phyloP scores from a whole-genome alignment of 108 stramenopile species.

The Cyclotella kingstonii region DNA sequence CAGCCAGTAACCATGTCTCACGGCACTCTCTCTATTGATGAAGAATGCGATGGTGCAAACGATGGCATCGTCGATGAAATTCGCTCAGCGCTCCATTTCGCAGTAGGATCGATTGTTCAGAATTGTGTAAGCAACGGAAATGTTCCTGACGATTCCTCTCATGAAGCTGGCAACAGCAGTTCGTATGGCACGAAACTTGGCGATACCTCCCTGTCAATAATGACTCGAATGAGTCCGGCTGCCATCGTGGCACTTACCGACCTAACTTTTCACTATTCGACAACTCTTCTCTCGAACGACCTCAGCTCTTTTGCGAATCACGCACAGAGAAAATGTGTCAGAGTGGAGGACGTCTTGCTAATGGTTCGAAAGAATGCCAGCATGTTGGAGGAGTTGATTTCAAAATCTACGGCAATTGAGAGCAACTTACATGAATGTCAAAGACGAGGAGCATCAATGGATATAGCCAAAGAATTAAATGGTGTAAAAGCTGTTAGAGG shows the following conservation, averaged over 20 bases:
- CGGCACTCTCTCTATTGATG: no score
- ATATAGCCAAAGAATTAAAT: no score
- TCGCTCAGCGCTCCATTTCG: conserved; percentile 1
- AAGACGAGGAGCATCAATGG: neutral
- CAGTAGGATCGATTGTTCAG: neutral
- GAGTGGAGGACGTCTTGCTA: conserved; percentile 39
- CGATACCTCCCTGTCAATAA: no score
- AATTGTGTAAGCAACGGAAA: neutral
- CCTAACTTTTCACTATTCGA: conserved; percentile 53
- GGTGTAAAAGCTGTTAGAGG: no score
- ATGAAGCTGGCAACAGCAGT: no score
- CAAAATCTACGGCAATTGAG: neutral
- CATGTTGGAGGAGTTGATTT: neutral
- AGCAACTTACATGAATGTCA: neutral
- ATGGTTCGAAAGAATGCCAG: conserved; percentile 29
- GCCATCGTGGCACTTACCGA: conserved; percentile 54
- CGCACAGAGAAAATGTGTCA: conserved; percentile 34
- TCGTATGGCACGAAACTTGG: no score
- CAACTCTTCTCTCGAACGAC: conserved; percentile 48
- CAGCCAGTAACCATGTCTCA: no score
- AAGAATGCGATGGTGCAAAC: neutral
- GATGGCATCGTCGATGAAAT: neutral
- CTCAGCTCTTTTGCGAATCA: conserved; percentile 48
- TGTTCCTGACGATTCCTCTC: neutral
- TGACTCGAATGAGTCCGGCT: conserved; percentile 31